Conservation (phyloP, 768 basidiomycete genomes). For the Termitomyces sp. region DNA sequence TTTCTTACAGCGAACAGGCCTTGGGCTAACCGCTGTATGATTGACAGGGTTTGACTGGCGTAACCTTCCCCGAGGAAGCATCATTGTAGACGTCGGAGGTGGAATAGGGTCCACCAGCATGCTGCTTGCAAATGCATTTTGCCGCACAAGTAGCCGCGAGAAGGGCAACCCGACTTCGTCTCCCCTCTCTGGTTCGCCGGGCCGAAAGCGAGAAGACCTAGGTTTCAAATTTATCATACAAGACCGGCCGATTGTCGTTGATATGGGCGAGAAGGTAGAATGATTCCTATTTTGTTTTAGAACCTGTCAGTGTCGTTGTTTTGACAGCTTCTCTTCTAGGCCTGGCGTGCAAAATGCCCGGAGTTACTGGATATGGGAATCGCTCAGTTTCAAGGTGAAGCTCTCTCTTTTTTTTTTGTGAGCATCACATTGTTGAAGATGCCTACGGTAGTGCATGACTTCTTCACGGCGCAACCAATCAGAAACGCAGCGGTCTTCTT, state of each 20-base stretch:
- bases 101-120: constrained; percentile 52
- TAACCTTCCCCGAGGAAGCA: constrained; percentile 40
- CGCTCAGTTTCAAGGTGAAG: constrained; percentile 47
- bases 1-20: not conserved
- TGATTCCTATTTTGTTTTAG: constrained; percentile 7
- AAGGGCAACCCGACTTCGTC: not conserved
- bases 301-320: not conserved
- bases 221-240: constrained; percentile 53
- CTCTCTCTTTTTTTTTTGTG: not conserved
- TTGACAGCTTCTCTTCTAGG: constrained; percentile 21
- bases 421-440: not conserved
- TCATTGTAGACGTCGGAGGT: constrained; percentile 66
- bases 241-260: constrained; percentile 50
- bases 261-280: constrained; percentile 45
- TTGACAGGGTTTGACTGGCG: constrained; percentile 55
- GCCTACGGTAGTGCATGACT: constrained; percentile 55
- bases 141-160: constrained; percentile 9
- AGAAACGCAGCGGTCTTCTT: constrained; percentile 58
- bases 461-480: constrained; percentile 62
- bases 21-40: not conserved
- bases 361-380: constrained; percentile 50
- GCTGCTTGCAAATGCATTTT: constrained; percentile 31
- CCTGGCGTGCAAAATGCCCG: constrained; percentile 56
- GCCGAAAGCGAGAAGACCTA: constrained; percentile 17
- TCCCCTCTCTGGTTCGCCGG: not conserved